Evolutionary conservation across 1,284 basidiomycete genomes (phyloP), one percentile per base, ranked within the genome.

Genomic region (Sporisorium reilianum): DNA sequence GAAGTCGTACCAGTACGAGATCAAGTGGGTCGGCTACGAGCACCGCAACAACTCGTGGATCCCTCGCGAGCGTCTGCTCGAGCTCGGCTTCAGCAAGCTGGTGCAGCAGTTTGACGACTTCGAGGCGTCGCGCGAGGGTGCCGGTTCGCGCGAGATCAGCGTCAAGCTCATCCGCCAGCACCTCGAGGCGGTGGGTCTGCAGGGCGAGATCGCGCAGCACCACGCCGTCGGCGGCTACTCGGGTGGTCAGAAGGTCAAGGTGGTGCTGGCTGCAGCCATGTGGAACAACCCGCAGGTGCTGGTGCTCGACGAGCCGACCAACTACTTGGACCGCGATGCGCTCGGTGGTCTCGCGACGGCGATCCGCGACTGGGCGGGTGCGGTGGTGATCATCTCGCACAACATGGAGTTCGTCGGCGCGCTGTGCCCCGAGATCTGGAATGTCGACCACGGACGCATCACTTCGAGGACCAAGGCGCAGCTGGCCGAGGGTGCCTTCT

Each of bases 51-150:
- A 99, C 86, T 91, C 93, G 5, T 97, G 95, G 95, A 89, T 99
- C 55, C 89, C 93, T 14, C 92, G 96, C 52, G 95, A 98, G 48
- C 90, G 94, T 45, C 88, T 99, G 41, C 85, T 97, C 41, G 88
- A 89, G 76, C 94, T 95, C 84, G 95, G 96, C 20, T 97, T 95
- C 87, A 88, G 88, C 66, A 99, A 98, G 87, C 85, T 97, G 48
- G 89, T 98, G 9, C 92, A 94, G 80, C 94, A 95, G 84, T 98
- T 97, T 81, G 96, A 99, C 85, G 97, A 99, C 86, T 90, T 97
- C 30, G 96, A 98, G 86, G 92, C 95, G 49, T 82, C 18, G 94
- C 95, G 20, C 87, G 97, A 84, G 59, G 83, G 84, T 64, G 84
- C 84, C 12, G 78, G 84, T 94, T 81, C 88, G 95, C 61, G 94